These are phyloP conservation scores for Malus hybrid DNA, from an alignment of 331 rosid genomes.

Conservation along the genomic window DNA sequence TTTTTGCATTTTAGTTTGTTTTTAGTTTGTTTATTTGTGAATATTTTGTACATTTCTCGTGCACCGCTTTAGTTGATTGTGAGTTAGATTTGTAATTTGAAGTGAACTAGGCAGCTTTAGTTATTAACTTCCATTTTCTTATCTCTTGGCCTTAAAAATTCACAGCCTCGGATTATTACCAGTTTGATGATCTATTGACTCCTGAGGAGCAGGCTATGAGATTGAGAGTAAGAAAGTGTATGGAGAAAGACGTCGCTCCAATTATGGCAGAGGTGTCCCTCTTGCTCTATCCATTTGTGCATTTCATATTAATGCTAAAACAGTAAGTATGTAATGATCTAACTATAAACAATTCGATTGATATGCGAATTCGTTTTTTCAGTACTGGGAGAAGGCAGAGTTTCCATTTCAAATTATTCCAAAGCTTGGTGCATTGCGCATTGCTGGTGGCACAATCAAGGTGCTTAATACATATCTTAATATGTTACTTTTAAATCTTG, in stretches of 20 bases:
- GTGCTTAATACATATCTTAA: constrained; percentile 9
- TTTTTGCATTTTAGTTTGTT: not conserved
- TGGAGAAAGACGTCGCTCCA: constrained; percentile 75
- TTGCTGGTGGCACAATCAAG: constrained; percentile 37
- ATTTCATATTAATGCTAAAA: not conserved
- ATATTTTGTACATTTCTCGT: not conserved
- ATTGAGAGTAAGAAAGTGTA: constrained; percentile 45
- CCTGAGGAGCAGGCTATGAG: constrained; percentile 58
- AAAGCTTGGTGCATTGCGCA: constrained; percentile 35
- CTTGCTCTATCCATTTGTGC: not conserved
- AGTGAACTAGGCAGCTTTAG: not conserved
- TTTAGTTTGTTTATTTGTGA: not conserved
- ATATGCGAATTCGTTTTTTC: constrained; percentile 8
- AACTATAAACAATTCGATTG: not conserved
- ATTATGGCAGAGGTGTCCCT: constrained; percentile 66
- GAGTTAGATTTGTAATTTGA: not conserved
- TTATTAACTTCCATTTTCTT: not conserved
- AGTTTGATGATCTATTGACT: constrained; percentile 48
- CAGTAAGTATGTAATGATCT: not conserved
- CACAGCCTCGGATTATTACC: constrained; percentile 67
- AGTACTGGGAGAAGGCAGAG: constrained; percentile 86
- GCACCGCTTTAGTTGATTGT: not conserved
- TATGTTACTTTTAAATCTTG: not conserved
- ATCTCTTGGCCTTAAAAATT: constrained; percentile 11
- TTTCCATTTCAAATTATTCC: constrained; percentile 77